Evolutionary conservation across 2,329 filamentous ascomycete genomes (phyloP).

Genomic region (Metarhizium sp.): DNA sequence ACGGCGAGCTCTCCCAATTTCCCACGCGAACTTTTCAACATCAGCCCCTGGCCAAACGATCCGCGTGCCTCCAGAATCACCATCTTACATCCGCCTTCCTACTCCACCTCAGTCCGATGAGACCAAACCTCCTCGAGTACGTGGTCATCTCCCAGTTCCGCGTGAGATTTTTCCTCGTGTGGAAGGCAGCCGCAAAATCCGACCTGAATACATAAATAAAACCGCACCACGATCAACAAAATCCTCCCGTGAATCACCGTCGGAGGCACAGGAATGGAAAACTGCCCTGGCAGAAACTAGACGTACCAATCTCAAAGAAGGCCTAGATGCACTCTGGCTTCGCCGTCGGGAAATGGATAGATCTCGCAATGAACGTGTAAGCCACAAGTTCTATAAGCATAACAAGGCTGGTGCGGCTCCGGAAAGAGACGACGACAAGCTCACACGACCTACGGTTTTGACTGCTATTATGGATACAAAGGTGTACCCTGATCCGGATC

Average conservation of each 20-base stretch:
- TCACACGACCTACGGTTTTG: conserved; percentile 62
- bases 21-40: conserved; percentile 22
- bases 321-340: conserved; percentile 58
- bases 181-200: conserved; percentile 51
- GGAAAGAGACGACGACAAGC: conserved; percentile 64
- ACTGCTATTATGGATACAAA: conserved; percentile 36
- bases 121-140: conserved; percentile 38
- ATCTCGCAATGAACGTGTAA: conserved; percentile 27
- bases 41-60: conserved; percentile 31
- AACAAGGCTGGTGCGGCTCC: conserved; percentile 47
- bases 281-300: conserved; percentile 62
- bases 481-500: conserved; percentile 51
- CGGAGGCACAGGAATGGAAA: conserved; percentile 50
- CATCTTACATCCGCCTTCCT: conserved; percentile 77
- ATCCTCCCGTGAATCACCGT: conserved; percentile 22
- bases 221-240: conserved; percentile 48
- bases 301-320: conserved; percentile 61
- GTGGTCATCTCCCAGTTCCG: conserved; percentile 76
- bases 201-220: conserved; percentile 47
- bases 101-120: conserved; percentile 61
- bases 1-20: conserved; percentile 15
- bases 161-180: conserved; percentile 63
- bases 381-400: conserved; percentile 37
- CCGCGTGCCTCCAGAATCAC: conserved; percentile 74
- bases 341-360: conserved; percentile 46